phyloP scores from a whole-genome alignment of 495 filamentous ascomycete species.

The Penicillium mononematosum region DNA sequence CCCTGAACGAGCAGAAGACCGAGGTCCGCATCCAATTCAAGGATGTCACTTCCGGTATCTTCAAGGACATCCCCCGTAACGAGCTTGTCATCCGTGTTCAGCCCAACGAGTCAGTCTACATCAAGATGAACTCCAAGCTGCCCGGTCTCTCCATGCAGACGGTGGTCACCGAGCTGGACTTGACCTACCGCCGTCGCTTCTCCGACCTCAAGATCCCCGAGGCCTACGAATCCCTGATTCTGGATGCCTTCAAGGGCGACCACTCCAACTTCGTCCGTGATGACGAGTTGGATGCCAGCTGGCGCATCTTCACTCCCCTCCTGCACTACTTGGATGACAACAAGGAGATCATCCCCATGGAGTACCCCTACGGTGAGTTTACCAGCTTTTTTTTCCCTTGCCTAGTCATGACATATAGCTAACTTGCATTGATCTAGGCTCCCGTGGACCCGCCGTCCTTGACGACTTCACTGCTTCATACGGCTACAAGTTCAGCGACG shows the following conservation, averaged over 20 bases:
- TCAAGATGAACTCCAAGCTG: slow-evolving; percentile 99
- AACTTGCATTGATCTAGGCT: slow-evolving; percentile 56
- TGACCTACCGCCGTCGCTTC: slow-evolving; percentile 97
- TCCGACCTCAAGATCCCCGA: slow-evolving; percentile 99
- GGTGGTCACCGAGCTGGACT: slow-evolving; percentile 95
- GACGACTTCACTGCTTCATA: slow-evolving; percentile 98
- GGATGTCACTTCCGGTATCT: slow-evolving; percentile 98
- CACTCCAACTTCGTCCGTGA: slow-evolving; percentile 99
- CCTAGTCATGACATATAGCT: neutral
- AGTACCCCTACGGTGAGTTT: slow-evolving; percentile 94
- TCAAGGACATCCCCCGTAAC: slow-evolving; percentile 99
- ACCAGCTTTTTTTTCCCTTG: neutral
- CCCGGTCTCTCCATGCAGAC: slow-evolving; percentile 99
- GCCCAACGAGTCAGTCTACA: slow-evolving; percentile 99
- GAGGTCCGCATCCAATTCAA: slow-evolving; percentile 99
- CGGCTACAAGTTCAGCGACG: slow-evolving; percentile 98
- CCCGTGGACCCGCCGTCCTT: slow-evolving; percentile 90
- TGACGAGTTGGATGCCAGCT: slow-evolving; percentile 96
- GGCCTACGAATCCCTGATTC: slow-evolving; percentile 96
- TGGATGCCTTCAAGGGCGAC: slow-evolving; percentile 97
- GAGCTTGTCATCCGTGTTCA: slow-evolving; percentile 99
- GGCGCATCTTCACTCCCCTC: slow-evolving; percentile 97
- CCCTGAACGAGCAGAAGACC: slow-evolving; percentile 99
- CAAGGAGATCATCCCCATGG: slow-evolving; percentile 99
- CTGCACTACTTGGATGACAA: slow-evolving; percentile 98